Evolutionary conservation across 78 protist genomes (phyloP).

Genomic region (Cyanophora paradoxa): DNA sequence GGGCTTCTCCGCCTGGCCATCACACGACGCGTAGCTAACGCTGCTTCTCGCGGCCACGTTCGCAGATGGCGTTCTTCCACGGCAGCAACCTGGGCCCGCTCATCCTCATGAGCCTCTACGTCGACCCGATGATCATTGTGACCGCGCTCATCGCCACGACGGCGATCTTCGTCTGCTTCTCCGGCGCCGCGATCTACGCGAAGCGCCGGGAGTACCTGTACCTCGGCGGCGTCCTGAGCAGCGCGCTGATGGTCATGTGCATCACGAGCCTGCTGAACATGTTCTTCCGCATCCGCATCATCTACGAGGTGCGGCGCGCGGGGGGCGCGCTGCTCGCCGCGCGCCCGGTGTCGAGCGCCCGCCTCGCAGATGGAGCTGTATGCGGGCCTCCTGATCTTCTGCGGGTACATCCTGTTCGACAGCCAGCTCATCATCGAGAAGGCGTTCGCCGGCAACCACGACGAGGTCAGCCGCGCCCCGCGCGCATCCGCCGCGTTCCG

Average conservation of each 20-base stretch:
- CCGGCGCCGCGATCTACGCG: conserved; percentile 18
- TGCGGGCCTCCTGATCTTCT: conserved; percentile 45
- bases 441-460: conserved; percentile 31
- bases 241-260: conserved; percentile 22
- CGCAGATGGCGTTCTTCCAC: no score
- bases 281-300: conserved; percentile 21
- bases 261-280: conserved; percentile 18
- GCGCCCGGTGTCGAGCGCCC: no score
- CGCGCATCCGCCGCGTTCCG: no score
- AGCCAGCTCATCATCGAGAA: conserved; percentile 51
- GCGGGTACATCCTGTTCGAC: conserved; percentile 49
- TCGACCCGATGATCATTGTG: conserved; percentile 20
- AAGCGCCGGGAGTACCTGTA: conserved; percentile 20
- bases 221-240: conserved; percentile 31
- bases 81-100: no score
- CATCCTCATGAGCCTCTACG: no score
- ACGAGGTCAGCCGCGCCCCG: conserved; percentile 26
- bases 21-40: no score
- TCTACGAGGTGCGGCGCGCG: conserved; percentile 13
- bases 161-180: no score
- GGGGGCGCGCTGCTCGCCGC: no score
- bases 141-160: conserved; percentile 50
- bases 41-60: no score
- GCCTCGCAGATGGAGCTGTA: no score
- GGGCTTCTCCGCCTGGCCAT: no score